phyloP scores from a whole-genome alignment of 345 rosid genomes.

The Diplotaxis tenuifolia region DNA sequence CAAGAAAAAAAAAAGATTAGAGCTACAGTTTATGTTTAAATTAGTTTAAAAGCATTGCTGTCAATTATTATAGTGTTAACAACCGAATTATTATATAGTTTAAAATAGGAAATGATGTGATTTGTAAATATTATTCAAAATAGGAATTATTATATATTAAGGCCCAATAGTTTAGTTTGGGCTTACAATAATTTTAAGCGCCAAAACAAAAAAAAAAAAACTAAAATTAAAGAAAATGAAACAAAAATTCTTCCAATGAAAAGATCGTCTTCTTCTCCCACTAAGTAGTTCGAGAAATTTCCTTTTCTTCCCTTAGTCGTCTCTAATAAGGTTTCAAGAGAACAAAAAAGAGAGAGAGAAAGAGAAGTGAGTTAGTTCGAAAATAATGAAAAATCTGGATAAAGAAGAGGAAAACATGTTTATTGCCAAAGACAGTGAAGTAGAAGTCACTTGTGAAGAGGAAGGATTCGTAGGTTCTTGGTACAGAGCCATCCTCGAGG shows the following conservation, averaged over 20 bases:
- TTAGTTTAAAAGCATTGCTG: not conserved
- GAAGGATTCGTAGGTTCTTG: slow-evolving; percentile 59
- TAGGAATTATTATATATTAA: not conserved
- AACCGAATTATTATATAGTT: too few species aligned
- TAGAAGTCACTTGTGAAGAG: slow-evolving; percentile 58
- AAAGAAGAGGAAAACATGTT: not conserved
- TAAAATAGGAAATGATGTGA: not conserved
- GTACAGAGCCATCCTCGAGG: slow-evolving; percentile 50
- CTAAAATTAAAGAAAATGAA: too few species aligned
- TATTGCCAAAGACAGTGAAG: slow-evolving; percentile 28
- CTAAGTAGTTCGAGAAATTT: not conserved
- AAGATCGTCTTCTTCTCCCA: not conserved
- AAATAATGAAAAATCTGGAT: not conserved
- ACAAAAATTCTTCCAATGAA: not conserved
- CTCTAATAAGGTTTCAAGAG: not conserved
- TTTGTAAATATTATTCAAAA: too few species aligned
- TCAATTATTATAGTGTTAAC: too few species aligned
- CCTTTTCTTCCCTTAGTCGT: not conserved
- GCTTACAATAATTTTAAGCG: not conserved
- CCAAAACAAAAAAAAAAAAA: not conserved
- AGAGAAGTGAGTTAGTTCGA: not conserved
- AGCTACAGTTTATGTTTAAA: too few species aligned
- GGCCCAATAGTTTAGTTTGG: not conserved
- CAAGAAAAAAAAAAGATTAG: too few species aligned
- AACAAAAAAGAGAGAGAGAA: not conserved